These are phyloP conservation scores for Anethum foeniculum DNA, from an alignment of 140 eudicot genomes.

Conservation along the genomic window DNA sequence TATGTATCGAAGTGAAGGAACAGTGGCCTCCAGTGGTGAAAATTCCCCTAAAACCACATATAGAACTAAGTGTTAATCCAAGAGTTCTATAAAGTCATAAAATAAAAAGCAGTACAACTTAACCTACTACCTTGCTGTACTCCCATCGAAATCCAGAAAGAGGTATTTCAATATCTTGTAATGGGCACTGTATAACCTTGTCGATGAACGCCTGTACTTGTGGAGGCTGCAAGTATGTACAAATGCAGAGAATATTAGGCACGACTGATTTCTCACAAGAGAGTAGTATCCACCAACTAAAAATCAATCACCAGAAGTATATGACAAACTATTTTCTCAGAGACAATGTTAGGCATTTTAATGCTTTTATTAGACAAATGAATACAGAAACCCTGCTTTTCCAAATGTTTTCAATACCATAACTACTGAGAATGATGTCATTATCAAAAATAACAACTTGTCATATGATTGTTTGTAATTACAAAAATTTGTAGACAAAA, in stretches of 20 bases:
- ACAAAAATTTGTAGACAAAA: background rate
- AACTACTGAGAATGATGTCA: background rate
- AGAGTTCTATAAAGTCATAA: conserved; percentile 1
- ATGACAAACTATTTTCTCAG: background rate
- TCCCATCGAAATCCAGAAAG: conserved; percentile 98
- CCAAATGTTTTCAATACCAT: background rate
- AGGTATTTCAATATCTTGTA: conserved; percentile 91
- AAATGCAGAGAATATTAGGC: background rate
- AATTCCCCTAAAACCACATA: conserved; percentile 69
- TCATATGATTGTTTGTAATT: background rate
- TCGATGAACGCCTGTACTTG: conserved; percentile 73
- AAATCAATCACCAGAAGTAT: background rate
- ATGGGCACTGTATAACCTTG: conserved; percentile 88
- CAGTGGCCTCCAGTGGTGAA: conserved; percentile 97
- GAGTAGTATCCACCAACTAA: background rate
- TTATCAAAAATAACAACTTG: background rate
- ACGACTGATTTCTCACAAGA: background rate
- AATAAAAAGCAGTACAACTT: background rate
- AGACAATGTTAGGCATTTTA: background rate
- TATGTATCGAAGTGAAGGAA: conserved; percentile 90
- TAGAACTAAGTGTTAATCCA: conserved; percentile 9
- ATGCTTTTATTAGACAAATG: background rate
- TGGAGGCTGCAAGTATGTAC: conserved; percentile 59
- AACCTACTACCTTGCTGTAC: conserved; percentile 60
- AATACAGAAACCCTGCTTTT: background rate